Conservation (phyloP, 225 moss, liverwort and hornwort genomes). For the Bryum argenteum region DNA sequence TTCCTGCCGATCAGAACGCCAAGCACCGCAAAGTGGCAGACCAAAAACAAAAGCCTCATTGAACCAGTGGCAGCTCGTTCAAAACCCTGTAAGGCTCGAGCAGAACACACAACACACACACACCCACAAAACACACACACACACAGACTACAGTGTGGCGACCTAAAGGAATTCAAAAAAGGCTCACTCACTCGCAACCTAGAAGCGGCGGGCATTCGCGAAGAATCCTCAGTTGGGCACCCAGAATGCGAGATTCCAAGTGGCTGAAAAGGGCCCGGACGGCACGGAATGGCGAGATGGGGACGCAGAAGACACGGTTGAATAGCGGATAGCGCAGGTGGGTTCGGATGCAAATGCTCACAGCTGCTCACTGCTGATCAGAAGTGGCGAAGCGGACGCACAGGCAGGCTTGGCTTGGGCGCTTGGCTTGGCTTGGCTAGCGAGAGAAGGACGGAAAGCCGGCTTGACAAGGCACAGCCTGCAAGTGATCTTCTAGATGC, state of each 20-base stretch:
- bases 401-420: constrained; percentile 34
- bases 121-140: not conserved
- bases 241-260: constrained; percentile 24
- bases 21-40: constrained; percentile 26
- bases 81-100: constrained; percentile 21
- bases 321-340: not conserved
- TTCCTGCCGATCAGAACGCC: constrained; percentile 12
- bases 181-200: constrained; percentile 13
- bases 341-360: constrained; percentile 20
- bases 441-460: constrained; percentile 9
- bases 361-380: not conserved
- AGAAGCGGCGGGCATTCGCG: constrained; percentile 14
- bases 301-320: not conserved
- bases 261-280: constrained; percentile 1
- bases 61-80: not conserved
- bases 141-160: not conserved
- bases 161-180: not conserved
- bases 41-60: constrained; percentile 31
- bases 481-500: constrained; percentile 22
- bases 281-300: not conserved
- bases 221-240: constrained; percentile 12
- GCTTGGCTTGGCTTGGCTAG: constrained; percentile 25
- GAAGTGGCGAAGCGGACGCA: constrained; percentile 24
- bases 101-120: not conserved
- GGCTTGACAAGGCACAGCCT: constrained; percentile 26